Base-by-base conservation (phyloP, 768 basidiomycete genomes). In the Lactifluus rugatus region DNA sequence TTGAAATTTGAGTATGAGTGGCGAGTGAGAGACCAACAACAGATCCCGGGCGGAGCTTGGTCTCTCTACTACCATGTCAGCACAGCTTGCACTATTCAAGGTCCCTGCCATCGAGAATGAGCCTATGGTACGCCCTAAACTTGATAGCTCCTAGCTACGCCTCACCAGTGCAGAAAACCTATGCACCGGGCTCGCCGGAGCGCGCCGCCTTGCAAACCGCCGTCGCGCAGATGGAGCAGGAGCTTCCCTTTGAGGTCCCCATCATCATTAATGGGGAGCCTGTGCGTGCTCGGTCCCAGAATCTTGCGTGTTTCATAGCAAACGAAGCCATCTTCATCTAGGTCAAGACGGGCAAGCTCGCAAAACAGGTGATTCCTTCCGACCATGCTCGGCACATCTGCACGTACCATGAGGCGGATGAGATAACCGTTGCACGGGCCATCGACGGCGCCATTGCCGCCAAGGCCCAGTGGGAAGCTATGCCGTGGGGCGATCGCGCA, bases 401-500 rank as follows among this genome's bases (percentile, higher is more conserved):
- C 74, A 76, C 78, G 16, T 97, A 94, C 72, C 89, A 95, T 66
- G 85, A 93, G 71, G 93, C 94, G 13, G 87, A 93, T 58, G 76
- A 83, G 44, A 82, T 80, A 23, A 83, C 83, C 2, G 82, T 97
- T 45, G 70, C 79, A 7, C 73, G 75, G 54, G 96, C 96, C 19
- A 95, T 99, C 63, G 82, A 87, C 23, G 88, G 88, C 34, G 89
- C 94, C 13, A 80, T 98, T 37, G 81, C 81, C 10, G 94, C 92
- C 17, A 95, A 93, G 72, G 74, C 74, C 16, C 82, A 81, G 51
- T 99, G 96, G 96, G 96, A 98, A 75, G 77, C 80, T 48, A 75
- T 98, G 78, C 93, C 95, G 0, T 99, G 94, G 95, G 86, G 81
- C 68, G 96, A 99, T 71, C 83, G 94, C 36, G 96, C 96, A 2